These are phyloP conservation scores for Copromyces sp. DNA, from an alignment of 495 filamentous ascomycete genomes.

Conservation along the genomic window DNA sequence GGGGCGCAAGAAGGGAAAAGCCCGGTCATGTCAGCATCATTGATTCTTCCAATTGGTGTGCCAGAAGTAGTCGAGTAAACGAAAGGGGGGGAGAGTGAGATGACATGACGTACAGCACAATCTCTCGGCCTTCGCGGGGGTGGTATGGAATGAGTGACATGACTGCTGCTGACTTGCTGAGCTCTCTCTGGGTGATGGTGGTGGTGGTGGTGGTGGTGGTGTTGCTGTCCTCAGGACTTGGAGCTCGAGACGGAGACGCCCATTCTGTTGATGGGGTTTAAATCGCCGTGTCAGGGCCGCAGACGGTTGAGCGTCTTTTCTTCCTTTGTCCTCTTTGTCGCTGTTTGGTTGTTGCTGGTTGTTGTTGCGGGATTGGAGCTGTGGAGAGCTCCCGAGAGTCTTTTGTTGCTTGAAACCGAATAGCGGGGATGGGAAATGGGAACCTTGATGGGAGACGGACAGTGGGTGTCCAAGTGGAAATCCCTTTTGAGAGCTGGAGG, in stretches of 20 bases:
- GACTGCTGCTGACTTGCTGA: constrained; percentile 1
- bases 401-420: neutral
- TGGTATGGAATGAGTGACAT: constrained; percentile 61
- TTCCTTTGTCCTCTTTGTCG: neutral
- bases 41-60: neutral
- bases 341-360: neutral
- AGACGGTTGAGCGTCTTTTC: neutral
- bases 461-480: neutral
- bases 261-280: constrained; percentile 9
- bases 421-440: neutral
- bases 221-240: neutral
- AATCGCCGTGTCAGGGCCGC: neutral
- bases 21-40: neutral
- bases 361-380: neutral
- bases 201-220: neutral
- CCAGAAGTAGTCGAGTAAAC: neutral
- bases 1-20: neutral
- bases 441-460: neutral
- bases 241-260: neutral
- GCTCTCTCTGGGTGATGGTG: neutral
- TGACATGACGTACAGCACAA: constrained; percentile 47
- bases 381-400: neutral
- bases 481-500: neutral
- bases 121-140: constrained; percentile 49
- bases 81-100: neutral